Conservation (phyloP, 192 early-diverging fungal species). For the Rhizophlyctis rosea region DNA sequence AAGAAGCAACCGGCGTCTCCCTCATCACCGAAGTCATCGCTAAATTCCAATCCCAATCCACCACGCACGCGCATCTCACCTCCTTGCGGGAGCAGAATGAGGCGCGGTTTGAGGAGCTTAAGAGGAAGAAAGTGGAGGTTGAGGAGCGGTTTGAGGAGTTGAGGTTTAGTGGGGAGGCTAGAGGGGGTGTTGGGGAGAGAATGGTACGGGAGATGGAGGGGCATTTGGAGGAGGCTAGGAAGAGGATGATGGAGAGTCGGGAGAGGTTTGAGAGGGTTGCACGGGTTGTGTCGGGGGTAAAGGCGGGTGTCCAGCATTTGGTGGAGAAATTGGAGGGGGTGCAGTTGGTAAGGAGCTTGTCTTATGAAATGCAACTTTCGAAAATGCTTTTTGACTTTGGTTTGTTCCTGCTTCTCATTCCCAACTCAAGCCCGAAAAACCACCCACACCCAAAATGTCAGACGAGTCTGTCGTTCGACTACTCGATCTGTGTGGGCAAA, state of each 20-base stretch:
- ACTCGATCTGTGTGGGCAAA: conserved; percentile 44
- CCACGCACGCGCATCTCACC: conserved; percentile 53
- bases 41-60: conserved; percentile 60
- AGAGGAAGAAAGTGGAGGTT: conserved; percentile 41
- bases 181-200: conserved; percentile 33
- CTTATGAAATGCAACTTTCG: background rate
- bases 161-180: conserved; percentile 44
- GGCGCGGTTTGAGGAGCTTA: conserved; percentile 46
- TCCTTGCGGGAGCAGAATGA: conserved; percentile 46
- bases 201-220: conserved; percentile 52
- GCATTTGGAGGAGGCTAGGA: conserved; percentile 40
- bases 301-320: conserved; percentile 55
- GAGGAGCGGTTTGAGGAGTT: conserved; percentile 47
- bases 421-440: conserved; percentile 14
- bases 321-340: conserved; percentile 54
- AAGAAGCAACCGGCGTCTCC: conserved; percentile 59
- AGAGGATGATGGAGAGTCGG: conserved; percentile 39
- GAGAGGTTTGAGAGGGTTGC: conserved; percentile 49
- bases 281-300: conserved; percentile 46
- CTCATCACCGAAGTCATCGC: conserved; percentile 60
- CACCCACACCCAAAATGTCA: conserved; percentile 20
- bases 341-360: conserved; percentile 47
- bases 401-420: background rate
- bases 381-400: background rate
- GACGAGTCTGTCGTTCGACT: conserved; percentile 41